Evolutionary conservation across 257 asterid genomes (phyloP).

Genomic region (Mentha longifolia): DNA sequence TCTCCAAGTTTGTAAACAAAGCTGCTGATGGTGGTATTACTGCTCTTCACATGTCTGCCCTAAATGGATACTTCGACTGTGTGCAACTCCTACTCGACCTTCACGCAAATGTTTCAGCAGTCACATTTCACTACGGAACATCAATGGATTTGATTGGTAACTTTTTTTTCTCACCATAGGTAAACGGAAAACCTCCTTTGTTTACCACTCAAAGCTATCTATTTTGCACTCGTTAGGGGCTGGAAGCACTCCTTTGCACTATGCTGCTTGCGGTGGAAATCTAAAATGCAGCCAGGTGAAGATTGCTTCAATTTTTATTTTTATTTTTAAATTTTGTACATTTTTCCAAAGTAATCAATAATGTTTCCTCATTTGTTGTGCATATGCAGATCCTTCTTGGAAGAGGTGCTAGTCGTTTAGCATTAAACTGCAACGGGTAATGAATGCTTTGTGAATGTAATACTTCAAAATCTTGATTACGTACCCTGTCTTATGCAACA

Average conservation of each 20-base stretch:
- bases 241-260: conserved; percentile 97
- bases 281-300: conserved; percentile 93
- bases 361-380: background rate
- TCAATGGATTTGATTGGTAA: conserved; percentile 96
- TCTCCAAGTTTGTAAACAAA: conserved; percentile 82
- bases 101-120: conserved; percentile 76
- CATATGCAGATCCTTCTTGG: conserved; percentile 80
- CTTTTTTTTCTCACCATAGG: background rate
- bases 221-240: conserved; percentile 58
- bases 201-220: conserved; percentile 4
- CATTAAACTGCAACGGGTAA: conserved; percentile 96
- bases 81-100: conserved; percentile 95
- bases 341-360: background rate
- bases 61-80: conserved; percentile 94
- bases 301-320: conserved; percentile 13
- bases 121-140: conserved; percentile 92
- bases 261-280: conserved; percentile 99
- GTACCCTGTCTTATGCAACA: background rate
- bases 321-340: background rate
- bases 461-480: conserved; percentile 7
- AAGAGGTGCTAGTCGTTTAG: conserved; percentile 87
- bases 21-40: conserved; percentile 99
- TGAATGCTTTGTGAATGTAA: background rate
- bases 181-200: conserved; percentile 10
- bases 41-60: conserved; percentile 98